Conservation (phyloP, 1,139 yeast species). For the Yarrowia galli region DNA sequence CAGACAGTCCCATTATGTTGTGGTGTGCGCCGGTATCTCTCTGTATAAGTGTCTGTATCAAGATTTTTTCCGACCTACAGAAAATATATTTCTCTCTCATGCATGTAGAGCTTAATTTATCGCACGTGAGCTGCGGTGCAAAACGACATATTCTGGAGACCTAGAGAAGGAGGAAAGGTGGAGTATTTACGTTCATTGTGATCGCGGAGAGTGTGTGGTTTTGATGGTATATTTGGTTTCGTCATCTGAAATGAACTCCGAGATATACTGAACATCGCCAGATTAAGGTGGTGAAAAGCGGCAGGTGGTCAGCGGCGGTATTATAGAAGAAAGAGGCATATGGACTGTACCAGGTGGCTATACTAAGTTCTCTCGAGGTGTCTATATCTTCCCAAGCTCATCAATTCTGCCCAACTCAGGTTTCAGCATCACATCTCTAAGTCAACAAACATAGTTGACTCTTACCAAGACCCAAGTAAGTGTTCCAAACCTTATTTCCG, state of each 20-base stretch:
- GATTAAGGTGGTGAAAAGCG: background rate
- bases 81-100: conserved; percentile 24
- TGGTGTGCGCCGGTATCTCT: conserved; percentile 2
- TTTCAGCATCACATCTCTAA: background rate
- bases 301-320: background rate
- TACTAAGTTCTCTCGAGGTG: too few species aligned
- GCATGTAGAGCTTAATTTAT: conserved; percentile 31
- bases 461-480: background rate
- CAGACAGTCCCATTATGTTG: conserved; percentile 80
- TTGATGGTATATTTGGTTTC: too few species aligned
- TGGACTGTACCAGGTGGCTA: too few species aligned
- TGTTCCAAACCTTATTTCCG: background rate
- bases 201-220: background rate
- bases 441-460: background rate
- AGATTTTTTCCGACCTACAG: background rate
- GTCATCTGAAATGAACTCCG: background rate
- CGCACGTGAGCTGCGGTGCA: conserved; percentile 15
- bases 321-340: background rate
- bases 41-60: background rate
- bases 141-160: too few species aligned
- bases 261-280: background rate
- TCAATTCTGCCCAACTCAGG: too few species aligned
- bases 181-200: background rate
- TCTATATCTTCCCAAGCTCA: too few species aligned
- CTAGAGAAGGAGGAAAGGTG: background rate